Conservation (phyloP, 306 rosid genomes). For the Datisca glomerata region DNA sequence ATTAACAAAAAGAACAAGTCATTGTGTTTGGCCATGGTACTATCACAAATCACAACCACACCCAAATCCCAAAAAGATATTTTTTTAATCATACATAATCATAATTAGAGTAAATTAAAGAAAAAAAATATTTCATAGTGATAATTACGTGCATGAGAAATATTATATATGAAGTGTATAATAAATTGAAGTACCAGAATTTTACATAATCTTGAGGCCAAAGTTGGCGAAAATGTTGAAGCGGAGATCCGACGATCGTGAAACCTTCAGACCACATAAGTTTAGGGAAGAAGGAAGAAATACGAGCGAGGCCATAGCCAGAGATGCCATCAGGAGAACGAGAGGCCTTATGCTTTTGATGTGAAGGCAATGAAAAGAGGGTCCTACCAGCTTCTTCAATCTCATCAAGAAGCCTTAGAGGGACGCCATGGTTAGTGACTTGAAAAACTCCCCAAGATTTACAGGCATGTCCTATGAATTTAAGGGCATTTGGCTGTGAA, state of each 20-base stretch:
- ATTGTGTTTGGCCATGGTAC: too few species aligned
- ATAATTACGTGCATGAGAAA: neutral
- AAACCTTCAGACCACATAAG: constrained; percentile 41
- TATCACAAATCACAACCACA: too few species aligned
- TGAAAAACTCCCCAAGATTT: constrained; percentile 36
- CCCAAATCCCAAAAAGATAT: too few species aligned
- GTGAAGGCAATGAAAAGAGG: constrained; percentile 23
- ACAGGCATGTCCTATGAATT: constrained; percentile 18
- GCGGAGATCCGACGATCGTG: constrained; percentile 24
- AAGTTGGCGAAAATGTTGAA: constrained; percentile 27
- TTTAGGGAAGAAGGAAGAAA: constrained; percentile 17
- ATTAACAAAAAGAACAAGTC: neutral
- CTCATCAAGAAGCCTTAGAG: constrained; percentile 7
- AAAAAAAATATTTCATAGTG: neutral
- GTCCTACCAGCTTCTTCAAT: constrained; percentile 9
- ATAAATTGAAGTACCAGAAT: constrained; percentile 31
- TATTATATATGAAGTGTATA: too few species aligned
- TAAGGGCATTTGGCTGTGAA: constrained; percentile 12
- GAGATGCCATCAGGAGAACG: constrained; percentile 13
- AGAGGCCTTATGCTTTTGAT: constrained; percentile 22
- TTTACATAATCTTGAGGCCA: constrained; percentile 29
- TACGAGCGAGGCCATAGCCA: constrained; percentile 36
- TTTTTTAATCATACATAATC: too few species aligned
- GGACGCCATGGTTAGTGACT: constrained; percentile 32
- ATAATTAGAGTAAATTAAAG: neutral